phyloP scores from a whole-genome alignment of 495 filamentous ascomycete genomes.

The Sphaerosporella brunnea region DNA sequence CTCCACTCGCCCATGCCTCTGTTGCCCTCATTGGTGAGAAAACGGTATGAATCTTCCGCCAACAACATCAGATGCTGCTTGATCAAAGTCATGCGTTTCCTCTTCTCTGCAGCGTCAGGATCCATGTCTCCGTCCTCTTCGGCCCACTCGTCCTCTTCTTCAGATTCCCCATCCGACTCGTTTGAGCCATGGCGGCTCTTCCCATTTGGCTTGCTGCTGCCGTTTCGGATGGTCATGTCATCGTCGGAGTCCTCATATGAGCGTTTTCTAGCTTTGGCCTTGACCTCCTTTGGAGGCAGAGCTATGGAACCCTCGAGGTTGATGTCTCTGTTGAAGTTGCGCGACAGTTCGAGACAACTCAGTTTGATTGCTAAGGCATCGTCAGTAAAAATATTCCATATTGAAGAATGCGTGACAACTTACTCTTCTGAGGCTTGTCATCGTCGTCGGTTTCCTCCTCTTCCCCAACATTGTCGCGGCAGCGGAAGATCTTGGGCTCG shows the following conservation, averaged over 20 bases:
- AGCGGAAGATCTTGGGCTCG: conserved; percentile 49
- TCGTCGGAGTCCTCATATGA: conserved; percentile 28
- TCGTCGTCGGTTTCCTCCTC: conserved; percentile 36
- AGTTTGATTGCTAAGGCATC: conserved; percentile 24
- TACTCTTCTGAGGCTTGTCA: conserved; percentile 16
- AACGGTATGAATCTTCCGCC: conserved; percentile 48
- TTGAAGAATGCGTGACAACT: background rate
- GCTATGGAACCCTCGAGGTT: conserved; percentile 26
- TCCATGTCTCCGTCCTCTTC: conserved; percentile 30
- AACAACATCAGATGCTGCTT: conserved; percentile 63
- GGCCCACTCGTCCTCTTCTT: conserved; percentile 25
- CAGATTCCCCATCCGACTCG: conserved; percentile 30
- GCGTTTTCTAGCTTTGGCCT: conserved; percentile 28
- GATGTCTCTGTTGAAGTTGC: conserved; percentile 20
- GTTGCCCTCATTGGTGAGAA: conserved; percentile 41
- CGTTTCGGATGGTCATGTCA: conserved; percentile 9
- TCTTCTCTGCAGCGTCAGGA: conserved; percentile 21
- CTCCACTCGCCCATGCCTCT: conserved; percentile 54
- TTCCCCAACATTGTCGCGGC: conserved; percentile 41
- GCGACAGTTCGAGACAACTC: conserved; percentile 24
- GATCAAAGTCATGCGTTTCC: conserved; percentile 37
- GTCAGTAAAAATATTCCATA: too few species aligned
- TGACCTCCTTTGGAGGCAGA: conserved; percentile 24
- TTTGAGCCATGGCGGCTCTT: conserved; percentile 15
- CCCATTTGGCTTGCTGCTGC: conserved; percentile 8